Percentiles rank a stretch among this genome's conserved stretches.
These are phyloP conservation scores for Bruguiera gymnorhiza DNA, from an alignment of 345 rosid species.

Conservation along the genomic window DNA sequence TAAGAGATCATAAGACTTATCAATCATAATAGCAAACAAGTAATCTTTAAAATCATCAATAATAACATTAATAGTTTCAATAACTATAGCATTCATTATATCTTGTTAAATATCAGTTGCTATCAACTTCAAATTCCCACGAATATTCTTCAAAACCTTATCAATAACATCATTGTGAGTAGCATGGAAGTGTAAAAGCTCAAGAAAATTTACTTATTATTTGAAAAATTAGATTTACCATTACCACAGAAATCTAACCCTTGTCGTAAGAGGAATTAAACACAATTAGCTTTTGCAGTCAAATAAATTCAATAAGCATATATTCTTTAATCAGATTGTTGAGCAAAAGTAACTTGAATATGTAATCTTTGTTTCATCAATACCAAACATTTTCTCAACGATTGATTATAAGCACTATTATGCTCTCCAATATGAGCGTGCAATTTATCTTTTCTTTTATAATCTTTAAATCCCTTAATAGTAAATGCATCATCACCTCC, in stretches of 20 bases:
- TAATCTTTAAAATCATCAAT: not conserved
- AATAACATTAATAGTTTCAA: not conserved
- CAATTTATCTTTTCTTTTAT: not conserved
- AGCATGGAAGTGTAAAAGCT: not conserved
- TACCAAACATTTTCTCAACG: not conserved
- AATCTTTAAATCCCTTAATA: not conserved
- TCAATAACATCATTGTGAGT: not conserved
- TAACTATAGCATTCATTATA: not conserved
- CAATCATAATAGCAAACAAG: conserved; percentile 6
- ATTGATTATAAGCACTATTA: not conserved
- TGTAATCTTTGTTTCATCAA: conserved; percentile 6
- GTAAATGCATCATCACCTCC: conserved; percentile 2
- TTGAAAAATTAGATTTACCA: conserved; percentile 7
- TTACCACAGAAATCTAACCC: conserved; percentile 13
- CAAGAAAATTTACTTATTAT: conserved; percentile 10
- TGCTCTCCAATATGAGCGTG: not conserved
- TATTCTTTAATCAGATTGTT: not conserved
- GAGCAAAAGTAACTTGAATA: not conserved
- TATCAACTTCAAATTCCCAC: not conserved
- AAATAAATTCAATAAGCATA: not conserved
- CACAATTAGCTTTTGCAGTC: not conserved
- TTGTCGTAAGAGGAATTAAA: not conserved
- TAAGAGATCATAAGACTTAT: conserved; percentile 8
- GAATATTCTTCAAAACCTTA: conserved; percentile 8
- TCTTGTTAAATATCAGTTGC: not conserved